A percentile compares a stretch with the other conserved stretches of the same genome.
Conservation (phyloP, 257 asterid species). For the Echites panduratus region DNA sequence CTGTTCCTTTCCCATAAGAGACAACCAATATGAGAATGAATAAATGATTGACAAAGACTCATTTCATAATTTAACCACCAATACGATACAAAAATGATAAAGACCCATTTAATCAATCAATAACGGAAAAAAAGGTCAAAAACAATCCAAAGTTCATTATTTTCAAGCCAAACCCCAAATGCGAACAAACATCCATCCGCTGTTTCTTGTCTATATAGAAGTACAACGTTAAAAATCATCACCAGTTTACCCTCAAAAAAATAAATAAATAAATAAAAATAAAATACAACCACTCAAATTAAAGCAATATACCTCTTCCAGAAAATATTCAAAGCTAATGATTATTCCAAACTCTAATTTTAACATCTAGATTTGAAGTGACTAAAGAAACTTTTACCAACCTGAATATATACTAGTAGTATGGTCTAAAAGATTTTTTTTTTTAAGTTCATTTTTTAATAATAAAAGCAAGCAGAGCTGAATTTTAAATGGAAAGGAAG, state of each 20-base stretch:
- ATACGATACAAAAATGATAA: no score
- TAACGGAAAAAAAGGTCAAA: constrained; percentile 9
- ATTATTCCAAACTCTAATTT: not conserved
- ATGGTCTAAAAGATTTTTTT: no score
- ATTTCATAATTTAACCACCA: not conserved
- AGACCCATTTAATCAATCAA: constrained; percentile 8
- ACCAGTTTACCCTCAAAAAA: not conserved
- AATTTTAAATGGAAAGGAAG: not conserved
- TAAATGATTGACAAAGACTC: constrained; percentile 22
- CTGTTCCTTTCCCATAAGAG: constrained; percentile 25
- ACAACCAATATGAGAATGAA: constrained; percentile 20
- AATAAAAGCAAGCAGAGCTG: not conserved
- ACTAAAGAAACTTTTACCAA: not conserved
- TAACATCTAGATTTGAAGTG: not conserved
- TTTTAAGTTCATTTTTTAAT: no score
- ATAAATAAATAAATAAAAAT: constrained; percentile 1
- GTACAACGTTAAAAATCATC: not conserved
- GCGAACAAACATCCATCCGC: constrained; percentile 3
- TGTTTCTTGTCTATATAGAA: not conserved
- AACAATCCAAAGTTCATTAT: not conserved
- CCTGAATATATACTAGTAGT: no score
- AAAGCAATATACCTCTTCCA: not conserved
- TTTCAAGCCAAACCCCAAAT: constrained; percentile 5
- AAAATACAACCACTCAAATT: not conserved
- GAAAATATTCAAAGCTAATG: not conserved